Base-by-base conservation (phyloP, 139 green algal genomes). In the Volvox reticuliferus region DNA sequence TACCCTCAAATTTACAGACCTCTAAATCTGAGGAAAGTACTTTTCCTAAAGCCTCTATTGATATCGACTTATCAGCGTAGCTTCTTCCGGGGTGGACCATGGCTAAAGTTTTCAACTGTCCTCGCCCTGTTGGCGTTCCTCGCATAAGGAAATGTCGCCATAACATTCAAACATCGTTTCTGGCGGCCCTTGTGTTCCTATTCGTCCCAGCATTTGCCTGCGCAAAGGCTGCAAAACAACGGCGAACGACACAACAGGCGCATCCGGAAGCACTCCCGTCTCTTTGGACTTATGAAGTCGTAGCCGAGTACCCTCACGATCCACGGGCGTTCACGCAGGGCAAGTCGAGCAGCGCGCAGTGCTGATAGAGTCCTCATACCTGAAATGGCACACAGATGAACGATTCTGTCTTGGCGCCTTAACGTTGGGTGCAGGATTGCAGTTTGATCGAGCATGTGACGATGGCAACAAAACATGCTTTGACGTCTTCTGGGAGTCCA, bases 401-500 rank as follows among this genome's bases (percentile, higher is more conserved):
- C 44, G 44, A 55, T 14, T 55, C 44, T 55, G n/a, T n/a, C n/a
- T n/a, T n/a, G n/a, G n/a, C n/a, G n/a, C n/a, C n/a, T n/a, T n/a
- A n/a, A n/a, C n/a, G 22, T 77, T 24, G 22, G 13, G 2, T 35
- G 63, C 91, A 96, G 94, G 97, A 17, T 88, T 98, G 61, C 91
- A 97, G 83, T 97, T 93, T 86, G 95, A 98, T 76, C 86, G 85
- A 0, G 12, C 93, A 0, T 98, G 97, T 83, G 73, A 94, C n/a
- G 35, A 85, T 5, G 50, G 50, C 24, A 88, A 63, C 44, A 79
- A 83, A 30, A 44, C 73, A 12, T 96, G 96, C 93, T 89, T 81
- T 20, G 95, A 97, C n/a, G 88, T 97, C 13, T 95, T 98, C 67
- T 98, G 94, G 95, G 97, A 98, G 85, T 97, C 95, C 12, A 98